Evolutionary conservation across 2,329 filamentous ascomycete species (phyloP).

Genomic region (Aspergillus brunneoviolaceus): DNA sequence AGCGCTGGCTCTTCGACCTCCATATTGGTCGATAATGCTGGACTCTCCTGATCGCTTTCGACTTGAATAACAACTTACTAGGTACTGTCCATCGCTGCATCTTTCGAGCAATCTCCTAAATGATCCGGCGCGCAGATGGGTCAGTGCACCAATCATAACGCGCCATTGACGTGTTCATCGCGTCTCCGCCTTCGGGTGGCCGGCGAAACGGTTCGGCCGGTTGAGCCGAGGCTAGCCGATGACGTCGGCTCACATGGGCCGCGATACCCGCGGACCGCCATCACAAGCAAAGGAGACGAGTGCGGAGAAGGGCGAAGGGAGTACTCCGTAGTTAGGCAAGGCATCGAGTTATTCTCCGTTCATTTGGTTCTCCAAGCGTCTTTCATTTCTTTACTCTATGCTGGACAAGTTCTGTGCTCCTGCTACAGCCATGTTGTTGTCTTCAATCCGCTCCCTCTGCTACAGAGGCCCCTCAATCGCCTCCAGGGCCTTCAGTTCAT

Average conservation of each 20-base stretch:
- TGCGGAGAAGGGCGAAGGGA: conserved; percentile 17
- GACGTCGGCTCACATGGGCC: conserved; percentile 28
- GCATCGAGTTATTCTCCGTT: conserved; percentile 2
- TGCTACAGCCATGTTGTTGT: conserved; percentile 35
- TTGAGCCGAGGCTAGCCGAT: conserved; percentile 33
- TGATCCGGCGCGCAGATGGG: background rate
- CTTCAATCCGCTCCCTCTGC: conserved; percentile 33
- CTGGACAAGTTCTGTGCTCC: background rate
- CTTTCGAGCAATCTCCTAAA: background rate
- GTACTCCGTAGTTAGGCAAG: no score
- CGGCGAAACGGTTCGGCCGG: conserved; percentile 19
- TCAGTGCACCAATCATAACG: conserved; percentile 24
- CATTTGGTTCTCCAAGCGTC: background rate
- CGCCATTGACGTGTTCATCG: conserved; percentile 31
- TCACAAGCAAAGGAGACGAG: conserved; percentile 7
- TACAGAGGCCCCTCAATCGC: conserved; percentile 37
- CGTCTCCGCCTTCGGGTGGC: conserved; percentile 15
- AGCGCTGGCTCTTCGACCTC: conserved; percentile 37
- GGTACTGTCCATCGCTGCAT: background rate
- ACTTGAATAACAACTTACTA: background rate
- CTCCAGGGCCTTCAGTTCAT: conserved; percentile 67
- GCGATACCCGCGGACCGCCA: background rate
- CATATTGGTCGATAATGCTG: conserved; percentile 32
- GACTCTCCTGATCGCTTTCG: background rate
- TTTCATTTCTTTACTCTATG: background rate